A percentile compares a stretch with the other conserved stretches of the same genome.
Evolutionary conservation across 78 protist species (phyloP).

Genomic region (Creolimax fragrantissima): DNA sequence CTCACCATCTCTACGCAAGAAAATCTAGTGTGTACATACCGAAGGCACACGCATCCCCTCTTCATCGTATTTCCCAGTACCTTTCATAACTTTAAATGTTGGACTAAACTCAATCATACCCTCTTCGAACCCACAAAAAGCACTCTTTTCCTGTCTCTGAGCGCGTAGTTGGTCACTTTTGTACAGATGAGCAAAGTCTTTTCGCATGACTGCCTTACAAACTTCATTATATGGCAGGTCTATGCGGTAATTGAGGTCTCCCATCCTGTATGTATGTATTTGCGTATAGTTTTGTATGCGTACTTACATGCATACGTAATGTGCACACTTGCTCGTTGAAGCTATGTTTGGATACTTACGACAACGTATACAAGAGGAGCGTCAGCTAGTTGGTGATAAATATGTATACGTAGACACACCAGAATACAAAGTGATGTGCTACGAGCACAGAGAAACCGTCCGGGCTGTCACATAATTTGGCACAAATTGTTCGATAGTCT

Average conservation of each 20-base stretch:
- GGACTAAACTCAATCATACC: neutral
- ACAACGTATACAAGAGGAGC: neutral
- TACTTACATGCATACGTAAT: neutral
- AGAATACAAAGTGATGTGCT: neutral
- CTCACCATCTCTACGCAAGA: neutral
- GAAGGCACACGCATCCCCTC: neutral
- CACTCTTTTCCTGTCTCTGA: neutral
- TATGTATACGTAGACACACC: neutral
- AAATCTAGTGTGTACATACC: neutral
- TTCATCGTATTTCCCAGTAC: neutral
- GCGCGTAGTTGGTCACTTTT: neutral
- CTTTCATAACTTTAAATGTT: neutral
- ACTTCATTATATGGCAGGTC: neutral
- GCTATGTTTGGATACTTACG: too few species aligned
- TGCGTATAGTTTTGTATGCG: neutral
- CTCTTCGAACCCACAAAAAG: neutral
- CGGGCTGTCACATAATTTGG: neutral
- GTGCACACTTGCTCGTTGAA: neutral
- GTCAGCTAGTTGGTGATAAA: neutral
- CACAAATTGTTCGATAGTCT: neutral
- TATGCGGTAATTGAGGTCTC: constrained; percentile 12
- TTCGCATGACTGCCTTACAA: neutral
- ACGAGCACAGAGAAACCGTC: neutral
- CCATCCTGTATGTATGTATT: neutral
- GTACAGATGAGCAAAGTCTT: neutral